Conservation (phyloP, 306 rosid genomes). For the Glycine latifolia region DNA sequence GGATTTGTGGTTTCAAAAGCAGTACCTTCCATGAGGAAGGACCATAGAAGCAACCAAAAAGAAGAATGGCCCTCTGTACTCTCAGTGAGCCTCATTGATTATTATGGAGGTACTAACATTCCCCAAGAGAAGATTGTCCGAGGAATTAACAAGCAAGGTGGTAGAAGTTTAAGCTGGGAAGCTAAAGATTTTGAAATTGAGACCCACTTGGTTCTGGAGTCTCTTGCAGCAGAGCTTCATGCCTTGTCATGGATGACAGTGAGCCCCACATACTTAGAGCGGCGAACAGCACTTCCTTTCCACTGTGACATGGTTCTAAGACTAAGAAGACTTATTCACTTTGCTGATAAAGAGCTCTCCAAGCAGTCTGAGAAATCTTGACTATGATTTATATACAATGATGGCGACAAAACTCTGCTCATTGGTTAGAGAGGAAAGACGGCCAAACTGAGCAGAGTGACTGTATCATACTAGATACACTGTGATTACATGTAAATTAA, state of each 20-base stretch:
- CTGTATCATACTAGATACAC: constrained; percentile 48
- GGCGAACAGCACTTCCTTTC: constrained; percentile 90
- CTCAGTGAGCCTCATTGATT: constrained; percentile 87
- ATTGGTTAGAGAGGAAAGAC: constrained; percentile 34
- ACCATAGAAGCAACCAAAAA: constrained; percentile 73
- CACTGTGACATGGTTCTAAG: constrained; percentile 99
- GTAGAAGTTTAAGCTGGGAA: constrained; percentile 75
- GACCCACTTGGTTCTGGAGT: constrained; percentile 84
- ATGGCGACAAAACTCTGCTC: constrained; percentile 34
- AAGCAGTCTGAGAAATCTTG: constrained; percentile 74
- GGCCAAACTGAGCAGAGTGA: constrained; percentile 41
- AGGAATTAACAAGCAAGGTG: constrained; percentile 68
- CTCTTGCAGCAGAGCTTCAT: constrained; percentile 94
- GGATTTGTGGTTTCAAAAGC: constrained; percentile 95
- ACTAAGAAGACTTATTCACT: constrained; percentile 91
- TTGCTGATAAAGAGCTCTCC: constrained; percentile 90
- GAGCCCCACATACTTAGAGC: constrained; percentile 89
- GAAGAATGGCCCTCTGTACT: constrained; percentile 96
- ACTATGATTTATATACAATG: constrained; percentile 43
- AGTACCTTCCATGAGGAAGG: constrained; percentile 89
- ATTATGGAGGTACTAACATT: constrained; percentile 78
- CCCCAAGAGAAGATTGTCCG: constrained; percentile 74
- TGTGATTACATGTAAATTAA: constrained; percentile 53
- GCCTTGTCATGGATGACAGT: constrained; percentile 97
- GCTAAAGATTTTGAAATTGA: constrained; percentile 78